A percentile compares a stretch with the other conserved stretches of the same genome.
phyloP scores from a whole-genome alignment of 371 early-diverging fungal species.

The Sporodiniella umbellata region DNA sequence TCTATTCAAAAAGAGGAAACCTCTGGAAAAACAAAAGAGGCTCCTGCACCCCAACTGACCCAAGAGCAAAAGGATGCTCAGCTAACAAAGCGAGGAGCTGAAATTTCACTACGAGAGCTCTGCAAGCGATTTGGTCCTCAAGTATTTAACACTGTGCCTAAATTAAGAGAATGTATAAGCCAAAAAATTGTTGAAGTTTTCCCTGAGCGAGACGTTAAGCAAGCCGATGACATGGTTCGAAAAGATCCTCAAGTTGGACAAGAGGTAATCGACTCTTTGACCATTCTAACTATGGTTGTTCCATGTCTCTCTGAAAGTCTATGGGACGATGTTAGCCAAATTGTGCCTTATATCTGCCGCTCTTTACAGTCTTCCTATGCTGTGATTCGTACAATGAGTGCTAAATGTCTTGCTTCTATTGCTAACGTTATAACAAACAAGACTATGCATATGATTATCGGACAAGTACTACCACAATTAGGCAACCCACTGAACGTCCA shows the following conservation, averaged over 20 bases:
- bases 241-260: slow-evolving; percentile 50
- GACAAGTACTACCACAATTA: slow-evolving; percentile 72
- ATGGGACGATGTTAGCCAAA: slow-evolving; percentile 40
- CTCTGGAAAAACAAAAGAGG: slow-evolving; percentile 7
- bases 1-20: slow-evolving; percentile 55
- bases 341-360: slow-evolving; percentile 64
- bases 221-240: slow-evolving; percentile 30
- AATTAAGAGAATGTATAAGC: slow-evolving; percentile 74
- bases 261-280: slow-evolving; percentile 76
- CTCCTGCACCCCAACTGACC: slow-evolving; percentile 36
- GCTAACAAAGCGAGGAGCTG: slow-evolving; percentile 82
- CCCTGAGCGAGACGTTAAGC: slow-evolving; percentile 14
- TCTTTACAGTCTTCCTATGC: slow-evolving; percentile 71
- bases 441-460: slow-evolving; percentile 81
- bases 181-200: slow-evolving; percentile 44
- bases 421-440: slow-evolving; percentile 63
- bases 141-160: slow-evolving; percentile 73
- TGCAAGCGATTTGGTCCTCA: slow-evolving; percentile 69
- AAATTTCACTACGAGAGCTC: slow-evolving; percentile 64
- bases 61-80: slow-evolving; percentile 49
- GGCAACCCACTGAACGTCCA: slow-evolving; percentile 66
- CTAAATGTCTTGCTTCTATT: slow-evolving; percentile 76
- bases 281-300: slow-evolving; percentile 66
- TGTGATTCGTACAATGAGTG: slow-evolving; percentile 78
- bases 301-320: slow-evolving; percentile 60